phyloP scores from a whole-genome alignment of 148 eudicot species.

The Euryodendron excelsum region DNA sequence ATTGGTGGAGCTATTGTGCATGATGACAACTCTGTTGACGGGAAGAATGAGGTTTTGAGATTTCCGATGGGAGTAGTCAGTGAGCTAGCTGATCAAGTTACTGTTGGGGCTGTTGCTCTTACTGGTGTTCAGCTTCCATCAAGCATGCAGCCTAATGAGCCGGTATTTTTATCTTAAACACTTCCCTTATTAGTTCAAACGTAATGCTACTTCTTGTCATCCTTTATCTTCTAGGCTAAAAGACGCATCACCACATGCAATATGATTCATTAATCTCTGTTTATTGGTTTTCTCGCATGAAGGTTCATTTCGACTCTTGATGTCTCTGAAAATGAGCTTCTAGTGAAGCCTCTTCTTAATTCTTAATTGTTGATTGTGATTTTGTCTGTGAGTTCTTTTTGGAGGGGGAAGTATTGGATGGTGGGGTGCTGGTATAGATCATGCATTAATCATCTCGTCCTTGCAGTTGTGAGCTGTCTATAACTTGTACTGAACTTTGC shows the following conservation, averaged over 20 bases:
- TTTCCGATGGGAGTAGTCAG: conserved; percentile 15
- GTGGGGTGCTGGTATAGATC: neutral
- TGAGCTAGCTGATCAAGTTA: conserved; percentile 12
- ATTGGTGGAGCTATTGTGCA: conserved; percentile 31
- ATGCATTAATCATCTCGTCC: neutral
- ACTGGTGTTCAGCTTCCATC: conserved; percentile 18
- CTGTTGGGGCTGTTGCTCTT: conserved; percentile 11
- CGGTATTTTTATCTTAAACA: conserved; percentile 21
- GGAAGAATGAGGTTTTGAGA: conserved; percentile 20
- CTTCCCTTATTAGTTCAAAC: neutral
- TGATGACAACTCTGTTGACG: conserved; percentile 24
- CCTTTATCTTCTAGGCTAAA: neutral
- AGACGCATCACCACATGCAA: neutral
- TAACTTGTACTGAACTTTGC: too few species aligned
- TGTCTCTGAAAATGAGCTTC: neutral
- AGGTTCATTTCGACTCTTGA: neutral
- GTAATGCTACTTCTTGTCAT: neutral
- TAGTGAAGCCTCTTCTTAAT: neutral
- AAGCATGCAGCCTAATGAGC: conserved; percentile 17
- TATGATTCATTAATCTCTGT: neutral
- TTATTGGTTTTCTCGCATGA: neutral
- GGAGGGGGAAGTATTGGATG: neutral
- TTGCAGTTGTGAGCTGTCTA: too few species aligned
- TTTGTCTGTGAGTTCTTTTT: neutral
- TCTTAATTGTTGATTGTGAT: neutral